Percentiles rank a stretch among this genome's conserved stretches.
These are phyloP conservation scores for Diutina pseudorugosa DNA, from an alignment of 1,139 yeast genomes.

Conservation along the genomic window DNA sequence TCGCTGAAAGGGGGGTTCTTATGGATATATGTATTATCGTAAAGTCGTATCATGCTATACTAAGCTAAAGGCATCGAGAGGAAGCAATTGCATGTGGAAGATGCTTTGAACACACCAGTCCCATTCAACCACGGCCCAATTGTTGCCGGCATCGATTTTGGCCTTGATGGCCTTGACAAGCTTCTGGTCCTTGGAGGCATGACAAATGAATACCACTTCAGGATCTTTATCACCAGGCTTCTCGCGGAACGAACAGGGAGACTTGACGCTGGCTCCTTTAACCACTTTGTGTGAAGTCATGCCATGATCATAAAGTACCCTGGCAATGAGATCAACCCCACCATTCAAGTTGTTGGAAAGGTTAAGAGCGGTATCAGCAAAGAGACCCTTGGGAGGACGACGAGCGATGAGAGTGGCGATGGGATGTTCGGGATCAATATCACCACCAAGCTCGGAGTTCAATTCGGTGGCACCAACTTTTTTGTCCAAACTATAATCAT, in stretches of 20 bases:
- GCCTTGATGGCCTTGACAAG: slow-evolving; percentile 17
- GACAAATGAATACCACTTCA: slow-evolving; percentile 19
- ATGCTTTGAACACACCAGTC: slow-evolving; percentile 56
- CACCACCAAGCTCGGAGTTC: slow-evolving; percentile 21
- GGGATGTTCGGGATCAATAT: background rate
- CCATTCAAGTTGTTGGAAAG: slow-evolving; percentile 57
- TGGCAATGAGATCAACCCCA: slow-evolving; percentile 46
- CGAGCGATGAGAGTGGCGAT: background rate
- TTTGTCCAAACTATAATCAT: slow-evolving; percentile 26
- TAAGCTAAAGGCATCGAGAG: slow-evolving; percentile 14
- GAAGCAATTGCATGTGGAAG: slow-evolving; percentile 31
- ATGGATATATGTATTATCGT: no score
- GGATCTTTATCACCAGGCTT: slow-evolving; percentile 9
- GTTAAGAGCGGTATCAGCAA: slow-evolving; percentile 38
- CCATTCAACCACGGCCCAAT: slow-evolving; percentile 42
- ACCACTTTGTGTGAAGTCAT: slow-evolving; percentile 14
- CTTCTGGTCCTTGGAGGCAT: slow-evolving; percentile 32
- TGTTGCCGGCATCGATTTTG: slow-evolving; percentile 10
- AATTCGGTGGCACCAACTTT: slow-evolving; percentile 16
- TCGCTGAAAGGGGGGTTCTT: no score
- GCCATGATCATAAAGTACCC: slow-evolving; percentile 61
- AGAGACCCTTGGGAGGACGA: background rate
- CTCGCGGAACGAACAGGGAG: background rate
- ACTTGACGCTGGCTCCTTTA: background rate
- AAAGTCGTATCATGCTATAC: background rate